Percentiles rank a stretch among this genome's conserved stretches.
These are phyloP conservation scores for Cordyceps farinosa DNA, from an alignment of 2,329 filamentous ascomycete genomes.

Conservation along the genomic window DNA sequence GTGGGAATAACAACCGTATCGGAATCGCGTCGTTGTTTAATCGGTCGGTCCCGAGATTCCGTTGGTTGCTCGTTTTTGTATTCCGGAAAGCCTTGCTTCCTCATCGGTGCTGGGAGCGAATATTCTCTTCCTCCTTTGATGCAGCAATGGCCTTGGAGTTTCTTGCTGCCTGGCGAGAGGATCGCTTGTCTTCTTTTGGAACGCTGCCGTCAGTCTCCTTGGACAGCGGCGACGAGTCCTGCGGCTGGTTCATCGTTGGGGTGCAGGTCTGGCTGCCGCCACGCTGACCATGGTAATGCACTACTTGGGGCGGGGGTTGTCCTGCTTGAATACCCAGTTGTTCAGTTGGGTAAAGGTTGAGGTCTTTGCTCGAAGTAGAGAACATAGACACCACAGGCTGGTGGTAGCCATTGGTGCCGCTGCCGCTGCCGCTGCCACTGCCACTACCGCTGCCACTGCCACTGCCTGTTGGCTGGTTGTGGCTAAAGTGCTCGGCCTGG, in stretches of 20 bases:
- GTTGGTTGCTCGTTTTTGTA: too few relatives aligned
- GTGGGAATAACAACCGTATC: background rate
- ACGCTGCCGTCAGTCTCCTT: slow-evolving; percentile 47
- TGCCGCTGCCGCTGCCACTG: slow-evolving; percentile 34
- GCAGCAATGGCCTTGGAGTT: slow-evolving; percentile 1
- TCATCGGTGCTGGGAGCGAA: slow-evolving; percentile 17
- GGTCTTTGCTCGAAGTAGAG: slow-evolving; percentile 66
- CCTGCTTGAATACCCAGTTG: slow-evolving; percentile 59
- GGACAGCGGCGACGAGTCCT: slow-evolving; percentile 42
- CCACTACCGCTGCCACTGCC: slow-evolving; percentile 27
- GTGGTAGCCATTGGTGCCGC: slow-evolving; percentile 59
- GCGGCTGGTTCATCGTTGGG: slow-evolving; percentile 52
- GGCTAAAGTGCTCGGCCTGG: slow-evolving; percentile 51
- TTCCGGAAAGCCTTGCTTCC: background rate
- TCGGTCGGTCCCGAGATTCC: background rate
- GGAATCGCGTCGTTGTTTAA: background rate
- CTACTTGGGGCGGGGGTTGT: slow-evolving; percentile 61
- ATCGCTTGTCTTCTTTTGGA: background rate
- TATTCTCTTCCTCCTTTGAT: slow-evolving; percentile 1
- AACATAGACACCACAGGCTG: slow-evolving; percentile 66
- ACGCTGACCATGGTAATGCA: slow-evolving; percentile 64
- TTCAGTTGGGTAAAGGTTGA: slow-evolving; percentile 65
- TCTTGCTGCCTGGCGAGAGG: background rate
- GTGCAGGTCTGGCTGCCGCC: slow-evolving; percentile 66
- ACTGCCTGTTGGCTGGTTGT: slow-evolving; percentile 45